phyloP scores from a whole-genome alignment of 2,329 filamentous ascomycete species.

The Monilinia fructicola region DNA sequence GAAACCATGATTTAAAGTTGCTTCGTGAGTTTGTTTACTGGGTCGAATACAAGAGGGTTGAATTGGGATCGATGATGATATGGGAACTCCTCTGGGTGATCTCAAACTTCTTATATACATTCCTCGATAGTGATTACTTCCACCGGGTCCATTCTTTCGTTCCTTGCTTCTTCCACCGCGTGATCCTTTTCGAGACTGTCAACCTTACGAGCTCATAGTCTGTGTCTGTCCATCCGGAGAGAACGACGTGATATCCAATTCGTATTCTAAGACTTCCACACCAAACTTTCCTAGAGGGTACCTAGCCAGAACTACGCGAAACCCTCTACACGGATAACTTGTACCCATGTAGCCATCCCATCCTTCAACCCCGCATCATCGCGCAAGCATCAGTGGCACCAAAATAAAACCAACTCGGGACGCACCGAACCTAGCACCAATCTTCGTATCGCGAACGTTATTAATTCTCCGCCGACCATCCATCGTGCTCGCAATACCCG shows the following conservation, averaged over 20 bases:
- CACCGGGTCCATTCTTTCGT: background rate
- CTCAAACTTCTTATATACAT: slow-evolving; percentile 2
- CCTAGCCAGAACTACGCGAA: background rate
- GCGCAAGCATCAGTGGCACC: background rate
- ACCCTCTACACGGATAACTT: no score
- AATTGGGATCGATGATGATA: background rate
- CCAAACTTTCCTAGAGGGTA: background rate
- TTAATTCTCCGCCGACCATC: slow-evolving; percentile 1
- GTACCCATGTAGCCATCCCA: no score
- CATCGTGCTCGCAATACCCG: background rate
- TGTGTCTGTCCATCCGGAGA: background rate
- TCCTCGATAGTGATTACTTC: background rate
- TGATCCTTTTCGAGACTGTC: background rate
- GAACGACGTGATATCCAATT: background rate
- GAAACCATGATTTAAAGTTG: slow-evolving; percentile 27
- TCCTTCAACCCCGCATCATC: background rate
- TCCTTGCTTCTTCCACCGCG: background rate
- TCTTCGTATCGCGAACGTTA: background rate
- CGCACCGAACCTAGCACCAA: background rate
- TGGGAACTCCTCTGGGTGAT: background rate
- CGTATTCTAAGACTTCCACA: background rate
- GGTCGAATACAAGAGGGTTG: background rate
- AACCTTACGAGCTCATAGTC: slow-evolving; percentile 3
- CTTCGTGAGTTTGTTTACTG: background rate
- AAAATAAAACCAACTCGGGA: background rate